Conservation (phyloP, 2,329 filamentous ascomycete species). For the Penicillium verrucosum region DNA sequence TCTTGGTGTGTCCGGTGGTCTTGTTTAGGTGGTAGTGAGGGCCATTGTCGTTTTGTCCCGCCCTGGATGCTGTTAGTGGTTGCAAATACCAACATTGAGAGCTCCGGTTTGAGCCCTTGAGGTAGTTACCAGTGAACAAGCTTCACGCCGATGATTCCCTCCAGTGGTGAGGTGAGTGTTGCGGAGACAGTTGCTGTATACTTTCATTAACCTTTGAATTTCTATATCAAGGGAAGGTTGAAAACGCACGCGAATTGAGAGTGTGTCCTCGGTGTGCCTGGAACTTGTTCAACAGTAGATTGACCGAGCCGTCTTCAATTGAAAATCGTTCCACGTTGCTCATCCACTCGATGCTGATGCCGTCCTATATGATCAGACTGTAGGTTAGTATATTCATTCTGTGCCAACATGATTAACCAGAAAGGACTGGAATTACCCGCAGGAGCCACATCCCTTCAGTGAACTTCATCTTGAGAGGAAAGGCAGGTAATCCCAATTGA, state of each 20-base stretch:
- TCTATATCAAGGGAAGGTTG: not conserved
- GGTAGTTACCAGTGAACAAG: constrained; percentile 35
- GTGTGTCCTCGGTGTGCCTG: constrained; percentile 41
- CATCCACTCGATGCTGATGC: constrained; percentile 42
- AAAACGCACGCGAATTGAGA: constrained; percentile 34
- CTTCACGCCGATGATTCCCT: constrained; percentile 41
- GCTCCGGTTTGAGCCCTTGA: too few relatives aligned
- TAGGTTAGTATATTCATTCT: not conserved
- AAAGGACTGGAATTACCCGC: constrained; percentile 19
- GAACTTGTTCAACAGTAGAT: constrained; percentile 38
- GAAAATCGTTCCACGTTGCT: constrained; percentile 39
- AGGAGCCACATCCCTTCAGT: constrained; percentile 43
- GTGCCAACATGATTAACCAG: not conserved
- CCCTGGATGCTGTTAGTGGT: constrained; percentile 21
- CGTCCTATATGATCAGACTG: constrained; percentile 25
- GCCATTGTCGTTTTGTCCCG: constrained; percentile 35
- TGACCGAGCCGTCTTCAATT: constrained; percentile 31
- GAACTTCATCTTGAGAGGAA: constrained; percentile 38
- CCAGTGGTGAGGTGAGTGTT: constrained; percentile 35
- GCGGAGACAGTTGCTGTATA: constrained; percentile 34
- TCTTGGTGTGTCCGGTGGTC: constrained; percentile 27
- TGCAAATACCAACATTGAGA: not conserved
- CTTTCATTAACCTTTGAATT: not conserved
- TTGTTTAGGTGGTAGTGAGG: constrained; percentile 36
- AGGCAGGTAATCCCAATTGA: not conserved